Evolutionary conservation across 768 basidiomycete species (phyloP).

Genomic region (Leucocoprinus birnbaumii): DNA sequence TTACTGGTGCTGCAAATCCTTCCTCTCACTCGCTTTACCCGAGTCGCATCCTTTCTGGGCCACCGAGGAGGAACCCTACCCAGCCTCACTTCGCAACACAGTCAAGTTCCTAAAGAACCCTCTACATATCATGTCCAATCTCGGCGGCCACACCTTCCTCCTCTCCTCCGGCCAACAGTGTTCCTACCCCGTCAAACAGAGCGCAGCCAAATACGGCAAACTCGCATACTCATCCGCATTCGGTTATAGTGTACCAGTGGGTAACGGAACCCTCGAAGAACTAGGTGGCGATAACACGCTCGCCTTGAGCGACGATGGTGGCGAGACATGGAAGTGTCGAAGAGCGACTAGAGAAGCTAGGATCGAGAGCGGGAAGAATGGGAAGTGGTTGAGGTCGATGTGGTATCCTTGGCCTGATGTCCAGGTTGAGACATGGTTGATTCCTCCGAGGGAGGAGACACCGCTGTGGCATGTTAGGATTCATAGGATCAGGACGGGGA

Average conservation of each 20-base stretch:
- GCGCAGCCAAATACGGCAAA: conserved; percentile 78
- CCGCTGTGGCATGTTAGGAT: conserved; percentile 71
- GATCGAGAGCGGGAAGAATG: conserved; percentile 39
- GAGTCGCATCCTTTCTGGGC: conserved; percentile 73
- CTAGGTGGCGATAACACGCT: conserved; percentile 68
- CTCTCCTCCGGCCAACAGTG: conserved; percentile 79
- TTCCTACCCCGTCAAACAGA: conserved; percentile 76
- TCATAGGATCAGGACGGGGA: conserved; percentile 54
- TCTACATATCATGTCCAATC: conserved; percentile 62
- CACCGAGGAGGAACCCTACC: conserved; percentile 63
- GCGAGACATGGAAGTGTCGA: conserved; percentile 72
- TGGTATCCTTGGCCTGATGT: conserved; percentile 79
- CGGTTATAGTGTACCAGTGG: conserved; percentile 72
- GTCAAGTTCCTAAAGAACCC: conserved; percentile 57
- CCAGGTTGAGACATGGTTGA: conserved; percentile 70
- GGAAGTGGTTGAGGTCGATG: conserved; percentile 58
- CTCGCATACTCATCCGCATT: conserved; percentile 76
- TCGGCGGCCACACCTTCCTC: conserved; percentile 64
- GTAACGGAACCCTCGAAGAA: conserved; percentile 66
- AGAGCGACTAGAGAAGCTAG: conserved; percentile 60
- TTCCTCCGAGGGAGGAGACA: conserved; percentile 55
- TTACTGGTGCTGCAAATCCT: conserved; percentile 83
- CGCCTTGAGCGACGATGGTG: conserved; percentile 66
- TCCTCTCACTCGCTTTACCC: conserved; percentile 62
- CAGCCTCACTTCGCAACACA: conserved; percentile 39